Evolutionary conservation across 2,329 filamentous ascomycete genomes (phyloP).

Genomic region (Harringtonia lauricola): DNA sequence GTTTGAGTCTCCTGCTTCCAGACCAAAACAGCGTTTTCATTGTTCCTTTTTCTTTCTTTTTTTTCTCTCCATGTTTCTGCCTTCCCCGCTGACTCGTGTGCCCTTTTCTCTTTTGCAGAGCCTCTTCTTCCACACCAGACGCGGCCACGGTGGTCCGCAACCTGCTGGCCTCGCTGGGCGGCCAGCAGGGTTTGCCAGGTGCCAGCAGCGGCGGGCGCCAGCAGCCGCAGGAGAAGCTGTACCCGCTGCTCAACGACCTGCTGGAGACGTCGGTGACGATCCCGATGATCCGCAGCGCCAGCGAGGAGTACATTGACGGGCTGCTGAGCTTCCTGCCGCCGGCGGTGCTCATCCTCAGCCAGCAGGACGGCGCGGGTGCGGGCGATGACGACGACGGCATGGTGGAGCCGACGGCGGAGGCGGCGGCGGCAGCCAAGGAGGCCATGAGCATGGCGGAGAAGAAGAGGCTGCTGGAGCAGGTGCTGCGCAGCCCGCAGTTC

Average conservation of each 20-base stretch:
- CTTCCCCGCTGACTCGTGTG: neutral
- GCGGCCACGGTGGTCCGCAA: slow-evolving; percentile 73
- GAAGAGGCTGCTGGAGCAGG: slow-evolving; percentile 66
- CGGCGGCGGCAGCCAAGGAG: slow-evolving; percentile 61
- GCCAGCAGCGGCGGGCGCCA: slow-evolving; percentile 29
- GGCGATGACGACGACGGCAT: slow-evolving; percentile 35
- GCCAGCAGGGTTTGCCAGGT: no score
- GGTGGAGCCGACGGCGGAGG: slow-evolving; percentile 58
- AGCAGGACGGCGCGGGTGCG: slow-evolving; percentile 53
- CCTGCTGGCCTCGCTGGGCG: slow-evolving; percentile 66
- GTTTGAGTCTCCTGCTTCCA: neutral
- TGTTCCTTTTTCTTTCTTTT: neutral
- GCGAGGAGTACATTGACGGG: slow-evolving; percentile 57
- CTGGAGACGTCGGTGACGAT: slow-evolving; percentile 69
- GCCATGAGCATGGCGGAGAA: slow-evolving; percentile 68
- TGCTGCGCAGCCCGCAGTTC: slow-evolving; percentile 84
- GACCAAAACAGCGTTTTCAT: neutral
- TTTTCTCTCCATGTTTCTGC: neutral
- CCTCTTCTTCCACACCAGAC: slow-evolving; percentile 49
- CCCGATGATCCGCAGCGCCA: slow-evolving; percentile 56
- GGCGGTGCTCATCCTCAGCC: slow-evolving; percentile 63
- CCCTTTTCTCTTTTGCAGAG: slow-evolving; percentile 31
- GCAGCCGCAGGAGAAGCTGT: slow-evolving; percentile 49
- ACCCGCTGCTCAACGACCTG: slow-evolving; percentile 78
- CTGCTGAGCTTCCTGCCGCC: slow-evolving; percentile 72